Base-by-base conservation (phyloP, 1,284 basidiomycete species). In the Takashimella koratensis region DNA sequence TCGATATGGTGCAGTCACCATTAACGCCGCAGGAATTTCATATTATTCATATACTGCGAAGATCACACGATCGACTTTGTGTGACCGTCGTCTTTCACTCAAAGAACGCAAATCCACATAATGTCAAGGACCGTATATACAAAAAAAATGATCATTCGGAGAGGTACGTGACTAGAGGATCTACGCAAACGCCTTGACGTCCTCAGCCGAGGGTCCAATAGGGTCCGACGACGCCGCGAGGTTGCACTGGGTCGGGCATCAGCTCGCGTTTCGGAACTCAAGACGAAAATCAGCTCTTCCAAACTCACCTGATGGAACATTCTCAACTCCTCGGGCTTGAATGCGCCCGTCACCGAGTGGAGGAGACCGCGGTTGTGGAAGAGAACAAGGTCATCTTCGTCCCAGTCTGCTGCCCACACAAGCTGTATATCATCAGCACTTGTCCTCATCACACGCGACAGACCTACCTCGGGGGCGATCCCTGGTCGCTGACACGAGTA, bases 401-500 rank as follows among this genome's bases (percentile, higher is more conserved):
- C 75, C 83, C 81, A 89, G 67, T 88, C 78, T 56, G 77, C 76
- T 5, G 73, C 62, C 62, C 76, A 78, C 36, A 75, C 68, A 23
- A 67, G 58, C 56, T 73, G 53, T 3, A 21, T 16, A 8, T 36
- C 6, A 25, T 41, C 43, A 52, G 22, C 6, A 27, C 13, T 26
- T 20, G 41, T n/a, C 22, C 13, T 36, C 41, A 3, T 26, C 46
- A 36, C 10, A 22, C n/a, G 5, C 19, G 23, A 26, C 23, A 51
- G 41, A 58, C 56, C 48, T 21, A 61, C 62, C 82, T 74, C 72
- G 2, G 88, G 87, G 1, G 84, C 82, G 58, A 92, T 91, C 5
- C 83, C 88, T 1, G 88, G 88, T 10, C 88, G 76, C 71, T 92
- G 88, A 79, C 91, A 85, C 69, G 79, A 80, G 76, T 90, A 90